Percentiles rank a stretch among this genome's conserved stretches.
phyloP scores from a whole-genome alignment of 768 basidiomycete genomes.

The Russula sp. region DNA sequence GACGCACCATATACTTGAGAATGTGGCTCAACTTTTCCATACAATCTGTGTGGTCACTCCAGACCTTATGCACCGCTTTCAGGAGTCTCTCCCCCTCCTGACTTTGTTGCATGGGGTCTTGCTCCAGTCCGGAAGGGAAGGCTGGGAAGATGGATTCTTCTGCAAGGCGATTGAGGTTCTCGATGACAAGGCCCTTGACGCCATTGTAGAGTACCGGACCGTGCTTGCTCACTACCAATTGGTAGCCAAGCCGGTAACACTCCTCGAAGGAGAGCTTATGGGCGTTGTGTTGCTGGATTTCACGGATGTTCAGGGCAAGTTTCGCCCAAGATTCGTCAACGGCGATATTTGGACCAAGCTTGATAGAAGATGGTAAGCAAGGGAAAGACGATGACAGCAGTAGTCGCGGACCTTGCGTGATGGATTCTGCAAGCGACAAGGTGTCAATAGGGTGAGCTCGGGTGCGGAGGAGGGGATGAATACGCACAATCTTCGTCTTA shows the following conservation, averaged over 20 bases:
- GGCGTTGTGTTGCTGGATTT: conserved; percentile 94
- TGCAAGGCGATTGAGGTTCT: conserved; percentile 79
- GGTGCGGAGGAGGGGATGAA: conserved; percentile 23
- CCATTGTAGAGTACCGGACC: conserved; percentile 85
- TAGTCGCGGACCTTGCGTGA: conserved; percentile 37
- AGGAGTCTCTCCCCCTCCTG: conserved; percentile 82
- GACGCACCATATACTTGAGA: conserved; percentile 87
- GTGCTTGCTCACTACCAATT: conserved; percentile 83
- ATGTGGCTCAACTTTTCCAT: conserved; percentile 87
- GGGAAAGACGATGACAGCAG: not conserved
- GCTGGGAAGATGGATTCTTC: conserved; percentile 66
- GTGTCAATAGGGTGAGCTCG: conserved; percentile 17
- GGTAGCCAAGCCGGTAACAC: conserved; percentile 90
- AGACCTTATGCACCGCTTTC: conserved; percentile 75
- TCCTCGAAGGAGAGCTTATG: conserved; percentile 86
- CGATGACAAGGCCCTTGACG: conserved; percentile 65
- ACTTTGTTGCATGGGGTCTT: conserved; percentile 65
- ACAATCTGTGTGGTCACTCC: conserved; percentile 89
- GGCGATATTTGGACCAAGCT: conserved; percentile 74
- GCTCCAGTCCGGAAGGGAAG: conserved; percentile 66
- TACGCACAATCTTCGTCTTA: conserved; percentile 39
- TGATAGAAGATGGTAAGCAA: conserved; percentile 4
- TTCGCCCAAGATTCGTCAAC: conserved; percentile 78
- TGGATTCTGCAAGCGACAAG: conserved; percentile 32
- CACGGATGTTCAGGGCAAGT: conserved; percentile 77